Base-by-base conservation (phyloP, 1,139 yeast genomes). In the Suhomyces chickasaworum region DNA sequence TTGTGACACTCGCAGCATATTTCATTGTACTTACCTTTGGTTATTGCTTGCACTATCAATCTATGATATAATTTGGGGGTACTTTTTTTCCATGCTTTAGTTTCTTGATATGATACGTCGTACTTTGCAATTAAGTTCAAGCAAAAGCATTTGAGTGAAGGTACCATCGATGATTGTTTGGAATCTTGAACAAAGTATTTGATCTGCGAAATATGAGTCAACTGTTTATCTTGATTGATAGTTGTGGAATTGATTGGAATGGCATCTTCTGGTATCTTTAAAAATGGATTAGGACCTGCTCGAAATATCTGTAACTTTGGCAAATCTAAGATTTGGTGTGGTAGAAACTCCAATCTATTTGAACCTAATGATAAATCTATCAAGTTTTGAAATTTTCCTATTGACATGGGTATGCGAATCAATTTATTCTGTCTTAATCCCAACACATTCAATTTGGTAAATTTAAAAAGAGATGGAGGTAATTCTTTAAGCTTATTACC, bases 351-450 rank as follows among this genome's bases (percentile, higher is more conserved):
- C 22, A 84, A 61, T 44, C 72, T 66, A 60, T 84, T 84, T 32
- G 77, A 73, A 15, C 78, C 77, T 13, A 84, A 54, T 7, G 82
- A 75, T 29, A 84, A 64, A 42, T 81, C 80, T 16, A 64, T 66
- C 39, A 84, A 65, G 43, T 70, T 66, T 8, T 44, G 50, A 31
- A 82, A 66, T 23, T 69, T 63, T 25, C 72, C 68, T 20, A 84
- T 77, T 4, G 75, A 70, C 0, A 84, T 81, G 0, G 88, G 86
- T 6, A 84, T 58, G 37, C 68, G 62, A 21, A 66, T 66, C 31
- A 84, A 62, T 42, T 70, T 65, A 57, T 84, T 84, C 42, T 70
- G 72, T 36, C 88, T 68, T 44, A 84, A 62, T 1, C 80, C 71
- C 36, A 84, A 62, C 6, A 80, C 86, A n/a, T 77, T 70, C 13